Base-by-base conservation (phyloP, 2,329 filamentous ascomycete genomes). In the Paraconiothyrium brasiliense region DNA sequence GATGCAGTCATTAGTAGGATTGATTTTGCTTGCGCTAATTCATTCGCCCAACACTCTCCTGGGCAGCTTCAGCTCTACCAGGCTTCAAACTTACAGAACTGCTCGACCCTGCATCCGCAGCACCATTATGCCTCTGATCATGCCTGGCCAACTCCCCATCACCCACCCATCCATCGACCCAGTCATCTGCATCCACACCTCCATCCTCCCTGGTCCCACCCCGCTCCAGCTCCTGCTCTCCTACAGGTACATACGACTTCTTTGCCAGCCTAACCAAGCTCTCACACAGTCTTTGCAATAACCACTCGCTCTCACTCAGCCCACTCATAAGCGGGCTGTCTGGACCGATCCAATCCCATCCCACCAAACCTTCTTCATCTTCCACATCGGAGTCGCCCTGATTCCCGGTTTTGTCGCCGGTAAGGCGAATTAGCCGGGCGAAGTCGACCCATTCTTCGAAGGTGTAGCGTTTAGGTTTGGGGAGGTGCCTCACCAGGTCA, bases 401-500 rank as follows among this genome's bases (percentile, higher is more conserved):
- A 41, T 59, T 48, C 11, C 51, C 16, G 0, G 58, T 60, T 8
- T 52, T 57, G 7, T 58, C 51, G 14, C 60, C 57, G 2, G 81
- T 81, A 66, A 89, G 89, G 2, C 85, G 82, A 41, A 97, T 91
- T 35, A 97, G 83, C 24, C 87, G 86, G 8, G 94, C 89, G 69
- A 92, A 95, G 81, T 92, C 92, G 0, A 91, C 90, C 94, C 93
- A 97, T 74, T 97, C 90, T 67, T 93, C 88, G 65, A 93, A 97
- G 0, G 82, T 84, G 75, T 97, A 97, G 57, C 84, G 85, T 58
- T 88, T 89, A 0, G 85, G 83, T 2, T 86, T 84, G 4, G 83
- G 78, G 48, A 82, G 77, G 20, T 86, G 85, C 50, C 50, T 54
- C 11, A 5, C 16, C 0, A 8, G 11, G 34, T 37, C 32, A 24